phyloP scores from a whole-genome alignment of 805 yeast species.

The Starmera amethionina region DNA sequence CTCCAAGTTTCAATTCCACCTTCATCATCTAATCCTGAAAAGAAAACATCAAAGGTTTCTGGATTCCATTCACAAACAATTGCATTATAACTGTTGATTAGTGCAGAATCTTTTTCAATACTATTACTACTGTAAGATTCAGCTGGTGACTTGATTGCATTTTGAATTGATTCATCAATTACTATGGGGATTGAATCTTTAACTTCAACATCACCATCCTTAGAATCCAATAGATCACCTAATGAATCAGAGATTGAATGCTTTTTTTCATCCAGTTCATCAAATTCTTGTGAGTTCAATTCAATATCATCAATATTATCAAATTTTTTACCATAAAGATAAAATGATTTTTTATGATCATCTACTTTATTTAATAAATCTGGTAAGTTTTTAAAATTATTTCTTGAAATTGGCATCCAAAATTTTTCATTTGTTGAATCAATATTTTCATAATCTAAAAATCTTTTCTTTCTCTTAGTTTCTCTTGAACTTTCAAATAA shows the following conservation, averaged over 20 bases:
- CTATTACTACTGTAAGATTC: not conserved
- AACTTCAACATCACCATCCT: not conserved
- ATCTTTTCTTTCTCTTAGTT: constrained; percentile 10
- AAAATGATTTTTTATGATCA: constrained; percentile 19
- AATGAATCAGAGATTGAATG: not conserved
- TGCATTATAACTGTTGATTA: constrained; percentile 26
- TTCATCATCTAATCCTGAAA: constrained; percentile 35
- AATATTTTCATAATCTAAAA: not conserved
- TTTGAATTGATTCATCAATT: not conserved
- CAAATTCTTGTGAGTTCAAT: not conserved
- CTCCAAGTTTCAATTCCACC: constrained; percentile 51
- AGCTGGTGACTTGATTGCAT: not conserved
- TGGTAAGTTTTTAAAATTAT: constrained; percentile 32
- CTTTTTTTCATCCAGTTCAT: not conserved
- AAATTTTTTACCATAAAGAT: constrained; percentile 18
- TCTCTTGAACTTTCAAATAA: constrained; percentile 21
- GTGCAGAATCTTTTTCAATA: not conserved
- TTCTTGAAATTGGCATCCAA: constrained; percentile 34
- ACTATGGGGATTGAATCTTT: not conserved
- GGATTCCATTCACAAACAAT: constrained; percentile 62
- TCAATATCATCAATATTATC: constrained; percentile 2
- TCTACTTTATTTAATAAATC: constrained; percentile 22
- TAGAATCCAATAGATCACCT: not conserved
- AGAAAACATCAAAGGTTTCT: constrained; percentile 38
- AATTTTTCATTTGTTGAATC: constrained; percentile 15